Evolutionary conservation across 1,139 yeast species (phyloP), one percentile per base, ranked within the genome.

Genomic region (Yamadazyma sp.): DNA sequence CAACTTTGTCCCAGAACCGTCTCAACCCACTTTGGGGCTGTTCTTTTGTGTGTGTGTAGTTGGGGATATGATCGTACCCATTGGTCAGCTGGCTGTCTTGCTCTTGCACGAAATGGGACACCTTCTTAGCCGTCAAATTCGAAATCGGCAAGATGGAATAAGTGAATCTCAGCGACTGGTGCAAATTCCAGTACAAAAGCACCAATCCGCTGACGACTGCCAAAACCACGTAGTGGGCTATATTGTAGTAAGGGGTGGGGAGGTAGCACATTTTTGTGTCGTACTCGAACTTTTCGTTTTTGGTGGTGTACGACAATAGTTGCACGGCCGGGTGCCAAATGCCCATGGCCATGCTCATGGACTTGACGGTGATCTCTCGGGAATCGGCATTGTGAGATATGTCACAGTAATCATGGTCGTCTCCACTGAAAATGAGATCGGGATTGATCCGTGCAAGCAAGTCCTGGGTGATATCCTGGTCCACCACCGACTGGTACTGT

Each of bases 341-440:
- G 1, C 83, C 82, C 82, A 77, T 77, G 18, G 83, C 82, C 80
- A 78, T 74, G 33, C 79, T 73, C 8, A 77, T 70, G 17, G 81
- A 74, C 50, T 77, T 77, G 25, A 77, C 79, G 22, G 80, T 76
- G 41, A 77, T 61, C 49, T 76, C 81, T 24, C 73, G 53, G 2
- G 54, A 37, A 4, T 45, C 41, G 9, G 50, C 56, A 11, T 54
- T 50, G 50, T 76, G 81, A 2, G 44, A 40, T 4, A 74, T 56
- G 45, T 75, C 80, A 52, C 83, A 78, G 52, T 73, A 75, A 50
- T 78, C 81, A 50, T 75, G 81, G 53, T 75, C 81, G 50, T 75
- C 81, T 5, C 80, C 81, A 17, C 73, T 59, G 47, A 72, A 71
- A 11, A 75, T 54, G 34, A 73, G 40, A 28, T 66, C 71, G 0